Evolutionary conservation across 208 protist species (phyloP).

Genomic region (Jaenimonas drosophilae): DNA sequence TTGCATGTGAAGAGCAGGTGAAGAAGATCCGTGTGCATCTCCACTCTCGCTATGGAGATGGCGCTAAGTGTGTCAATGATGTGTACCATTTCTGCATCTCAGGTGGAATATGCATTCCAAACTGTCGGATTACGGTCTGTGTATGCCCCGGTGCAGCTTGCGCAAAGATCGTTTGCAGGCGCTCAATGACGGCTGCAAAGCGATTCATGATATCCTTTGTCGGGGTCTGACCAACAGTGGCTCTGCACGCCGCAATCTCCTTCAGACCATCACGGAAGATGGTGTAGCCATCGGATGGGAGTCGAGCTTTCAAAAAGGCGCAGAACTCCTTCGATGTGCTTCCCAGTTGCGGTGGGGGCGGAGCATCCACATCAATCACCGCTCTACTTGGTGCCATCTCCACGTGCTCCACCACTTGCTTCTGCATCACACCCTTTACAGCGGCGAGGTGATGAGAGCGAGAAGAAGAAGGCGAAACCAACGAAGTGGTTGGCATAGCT

Average conservation of each 20-base stretch:
- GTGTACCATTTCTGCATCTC: slow-evolving; percentile 52
- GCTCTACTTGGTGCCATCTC: background rate
- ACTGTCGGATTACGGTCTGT: slow-evolving; percentile 23
- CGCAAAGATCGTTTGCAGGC: slow-evolving; percentile 22
- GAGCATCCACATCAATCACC: background rate
- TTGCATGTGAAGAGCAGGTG: too few relatives aligned
- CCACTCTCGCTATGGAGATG: too few relatives aligned
- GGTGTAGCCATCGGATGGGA: slow-evolving; percentile 39
- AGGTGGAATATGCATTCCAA: slow-evolving; percentile 69
- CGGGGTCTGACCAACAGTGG: background rate
- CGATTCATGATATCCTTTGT: slow-evolving; percentile 7
- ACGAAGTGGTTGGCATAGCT: background rate
- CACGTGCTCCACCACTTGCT: slow-evolving; percentile 6
- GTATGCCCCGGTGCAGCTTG: slow-evolving; percentile 24
- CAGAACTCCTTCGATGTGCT: slow-evolving; percentile 73
- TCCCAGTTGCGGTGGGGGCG: slow-evolving; percentile 12
- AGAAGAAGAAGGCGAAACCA: background rate
- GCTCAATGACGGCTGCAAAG: slow-evolving; percentile 10
- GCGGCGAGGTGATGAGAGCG: background rate
- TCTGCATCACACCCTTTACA: background rate
- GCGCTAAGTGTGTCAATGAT: too few relatives aligned
- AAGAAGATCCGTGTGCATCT: too few relatives aligned
- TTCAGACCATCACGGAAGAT: slow-evolving; percentile 40
- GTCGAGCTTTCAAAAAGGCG: slow-evolving; percentile 53
- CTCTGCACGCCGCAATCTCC: slow-evolving; percentile 31